Evolutionary conservation across 164 flowering plant species (phyloP), one percentile per base, ranked within the genome.

Genomic region (Chimonanthus praecox): DNA sequence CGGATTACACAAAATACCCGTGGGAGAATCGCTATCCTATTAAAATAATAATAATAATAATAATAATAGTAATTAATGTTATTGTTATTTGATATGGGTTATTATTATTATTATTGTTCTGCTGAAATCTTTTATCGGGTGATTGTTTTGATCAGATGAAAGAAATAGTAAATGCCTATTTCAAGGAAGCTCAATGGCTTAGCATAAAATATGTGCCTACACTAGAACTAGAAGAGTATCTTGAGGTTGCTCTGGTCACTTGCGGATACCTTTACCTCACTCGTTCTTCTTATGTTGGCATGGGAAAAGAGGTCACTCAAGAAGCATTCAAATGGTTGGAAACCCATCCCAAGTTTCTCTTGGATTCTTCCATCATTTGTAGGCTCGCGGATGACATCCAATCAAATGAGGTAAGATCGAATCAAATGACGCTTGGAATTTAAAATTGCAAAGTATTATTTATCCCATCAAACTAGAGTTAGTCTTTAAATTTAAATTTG

Each of bases 111-210:
- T 33, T 33, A 33, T 33, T 33, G 33, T 33, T 33, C 33, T 33
- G 33, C 33, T 1, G 33, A 21, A 62, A 62, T 11, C 8, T 21
- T 18, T 62, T 18, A 4, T 62, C 9, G 65, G 2, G 15, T 13
- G 43, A 21, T n/a, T 62, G 65, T 62, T 15, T 62, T 46, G 47
- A 8, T n/a, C 44, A 72, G 74, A 45, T 46, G 68, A 63, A 11
- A 48, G 68, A 5, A 4, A 0, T 64, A 3, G 60, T 43, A 16
- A 10, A 21, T 0, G 75, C 71, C 8, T 83, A 85, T 69, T 16
- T 79, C 7, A 67, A 33, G 3, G 87, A 80, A 70, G 80, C 78
- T 33, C 77, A 72, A 71, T 82, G 87, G 83, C 66, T 48, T 33
- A 48, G 72, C 7, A 60, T 69, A 64, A 71, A 58, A 0, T 71